Evolutionary conservation across 768 basidiomycete species (phyloP), one percentile per base, ranked within the genome.

Genomic region (Gloeopeniophorella convolvens): DNA sequence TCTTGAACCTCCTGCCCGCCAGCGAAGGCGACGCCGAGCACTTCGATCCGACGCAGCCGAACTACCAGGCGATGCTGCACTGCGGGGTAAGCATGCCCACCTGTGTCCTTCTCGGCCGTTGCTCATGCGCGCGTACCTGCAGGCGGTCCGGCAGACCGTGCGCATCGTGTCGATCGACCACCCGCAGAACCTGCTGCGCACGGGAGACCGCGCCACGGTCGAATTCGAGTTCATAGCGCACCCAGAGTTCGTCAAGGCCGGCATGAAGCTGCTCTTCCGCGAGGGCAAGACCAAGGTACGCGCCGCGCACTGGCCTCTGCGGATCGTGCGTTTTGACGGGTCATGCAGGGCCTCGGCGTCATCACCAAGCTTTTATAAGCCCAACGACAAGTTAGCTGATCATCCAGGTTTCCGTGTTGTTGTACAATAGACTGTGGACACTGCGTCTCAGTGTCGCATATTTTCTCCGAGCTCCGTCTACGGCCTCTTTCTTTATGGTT

Each of bases 1-100:
- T 97, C 69, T 72, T 98, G 47, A 97, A 98, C 64, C 74, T 93
- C 32, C 69, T 97, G 7, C 89, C 91, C 0, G 85, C 94, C 6
- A 91, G 89, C 62, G 90, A 93, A 61, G 78, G 74, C 26, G 91
- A 93, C 58, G 76, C 74, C 41, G 82, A 86, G 60, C 87, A 89
- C 58, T 97, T 91, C 64, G 75, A 80, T 27, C 69, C 77, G 10
- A 82, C 91, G 56, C 93, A 96, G 68, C 82, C 77, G 65, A 89
- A 90, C 61, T 96, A 96, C 61, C 92, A 95, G 79, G 89, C 89
- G 0, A 94, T 95, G 91, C 72, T 95, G 62, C 92, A 95, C 63
- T 94, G 91, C 60, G 92, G 92, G 21, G 84, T 85, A 64, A 59
- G 79, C 67, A n/a, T n/a, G n/a, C n/a, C n/a, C n/a, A n/a, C 13